phyloP scores from a whole-genome alignment of 1,284 basidiomycete species.

The Pisolithus thermaeus region DNA sequence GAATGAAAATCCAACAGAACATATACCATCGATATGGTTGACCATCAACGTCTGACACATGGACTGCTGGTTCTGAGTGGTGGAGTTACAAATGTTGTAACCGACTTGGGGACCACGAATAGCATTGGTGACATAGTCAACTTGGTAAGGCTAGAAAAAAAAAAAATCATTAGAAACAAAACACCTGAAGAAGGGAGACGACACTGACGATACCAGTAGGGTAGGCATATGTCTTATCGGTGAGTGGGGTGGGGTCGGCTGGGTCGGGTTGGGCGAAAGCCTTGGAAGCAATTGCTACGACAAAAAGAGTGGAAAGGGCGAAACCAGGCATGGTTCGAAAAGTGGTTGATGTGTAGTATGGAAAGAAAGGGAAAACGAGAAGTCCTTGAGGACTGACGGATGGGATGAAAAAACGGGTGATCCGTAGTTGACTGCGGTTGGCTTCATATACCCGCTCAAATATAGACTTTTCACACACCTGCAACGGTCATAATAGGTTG shows the following conservation, averaged over 20 bases:
- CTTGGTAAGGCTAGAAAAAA: constrained; percentile 28
- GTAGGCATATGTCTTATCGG: constrained; percentile 44
- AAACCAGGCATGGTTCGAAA: constrained; percentile 40
- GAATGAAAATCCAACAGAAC: background rate
- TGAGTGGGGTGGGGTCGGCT: constrained; percentile 42
- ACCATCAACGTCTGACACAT: constrained; percentile 37
- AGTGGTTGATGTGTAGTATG: background rate
- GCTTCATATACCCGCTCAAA: background rate
- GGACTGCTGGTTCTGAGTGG: constrained; percentile 38
- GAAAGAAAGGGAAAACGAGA: background rate
- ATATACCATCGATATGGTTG: constrained; percentile 29
- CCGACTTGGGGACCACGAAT: constrained; percentile 37
- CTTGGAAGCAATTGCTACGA: constrained; percentile 30
- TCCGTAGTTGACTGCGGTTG: background rate
- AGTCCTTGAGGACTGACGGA: background rate
- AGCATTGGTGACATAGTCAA: constrained; percentile 42
- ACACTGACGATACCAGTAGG: constrained; percentile 41
- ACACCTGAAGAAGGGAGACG: background rate
- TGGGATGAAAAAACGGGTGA: background rate
- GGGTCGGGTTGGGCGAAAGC: constrained; percentile 32
- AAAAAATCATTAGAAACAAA: background rate
- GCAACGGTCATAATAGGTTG: too few species aligned
- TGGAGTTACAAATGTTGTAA: constrained; percentile 45
- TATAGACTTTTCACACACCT: background rate
- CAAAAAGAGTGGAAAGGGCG: constrained; percentile 36